Base-by-base conservation (phyloP, 768 basidiomycete genomes). In the Kwoniella shandongensis region DNA sequence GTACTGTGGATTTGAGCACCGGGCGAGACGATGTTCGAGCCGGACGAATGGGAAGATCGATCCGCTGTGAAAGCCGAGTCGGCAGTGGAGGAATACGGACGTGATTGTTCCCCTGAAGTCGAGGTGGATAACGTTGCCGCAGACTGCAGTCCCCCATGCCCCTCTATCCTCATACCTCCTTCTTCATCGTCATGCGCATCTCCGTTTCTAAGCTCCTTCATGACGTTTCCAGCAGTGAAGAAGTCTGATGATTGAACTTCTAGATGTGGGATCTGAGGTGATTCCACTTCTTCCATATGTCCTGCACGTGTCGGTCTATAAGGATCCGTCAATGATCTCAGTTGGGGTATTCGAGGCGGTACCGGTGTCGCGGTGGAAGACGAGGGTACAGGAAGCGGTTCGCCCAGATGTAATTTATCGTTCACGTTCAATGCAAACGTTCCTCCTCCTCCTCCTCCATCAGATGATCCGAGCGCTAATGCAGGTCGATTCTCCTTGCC, bases 41-140 rank as follows among this genome's bases (percentile, higher is more conserved):
- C 66, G 17, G 68, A 70, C 3, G 71, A 73, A 26, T 51, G 59
- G 4, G 71, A 73, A 0, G 71, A 73, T 2, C 62, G 26, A 23
- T 63, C 61, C 11, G 65, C 66, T 4, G 51, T 49, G 25, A 51
- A 51, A 12, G 49, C 52, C 20, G 60, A 46, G 26, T 27, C 51
- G 51, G 49, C 51, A 18, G 61, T 66, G 1, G 63, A 54, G 6
- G 62, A 60, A 23, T 51, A 55, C 4, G 65, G 61, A 10, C 63
- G 48, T 23, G 36, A 26, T 12, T 54, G 53, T 23, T 60, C 59
- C 6, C 44, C 47, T 2, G 63, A 58, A 5, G 40, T 54, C 11
- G 55, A 39, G 27, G 54, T 42, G n/a, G 30, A 20, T 20, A 55
- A 32, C 17, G 26, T 54, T 13, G 53, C 17, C 44, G 38, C 45